Conservation (phyloP, 805 yeast species). For the Metschnikowia peoriensis region DNA sequence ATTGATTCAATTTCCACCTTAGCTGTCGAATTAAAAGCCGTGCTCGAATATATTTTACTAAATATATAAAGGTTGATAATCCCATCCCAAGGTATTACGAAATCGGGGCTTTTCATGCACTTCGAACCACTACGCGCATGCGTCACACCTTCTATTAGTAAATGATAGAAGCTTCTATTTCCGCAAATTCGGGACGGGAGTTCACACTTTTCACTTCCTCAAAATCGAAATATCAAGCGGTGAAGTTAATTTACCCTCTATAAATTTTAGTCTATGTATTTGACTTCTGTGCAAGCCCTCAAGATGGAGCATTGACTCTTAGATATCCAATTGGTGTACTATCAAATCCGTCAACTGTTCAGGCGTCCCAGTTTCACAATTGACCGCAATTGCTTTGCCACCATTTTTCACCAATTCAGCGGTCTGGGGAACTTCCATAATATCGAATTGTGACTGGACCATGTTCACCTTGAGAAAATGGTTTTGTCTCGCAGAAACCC, state of each 20-base stretch:
- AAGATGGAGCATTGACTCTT: neutral
- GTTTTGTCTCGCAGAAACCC: slow-evolving; percentile 63
- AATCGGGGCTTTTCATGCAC: no score
- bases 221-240: neutral
- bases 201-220: neutral
- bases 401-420: slow-evolving; percentile 37
- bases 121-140: no score
- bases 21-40: no score
- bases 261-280: neutral
- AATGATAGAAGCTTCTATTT: neutral
- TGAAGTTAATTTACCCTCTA: neutral
- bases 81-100: no score
- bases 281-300: neutral
- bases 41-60: no score
- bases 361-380: slow-evolving; percentile 25
- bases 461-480: slow-evolving; percentile 88
- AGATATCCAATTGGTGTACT: slow-evolving; percentile 12
- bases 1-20: neutral
- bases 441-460: slow-evolving; percentile 76
- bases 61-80: no score
- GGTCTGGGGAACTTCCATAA: slow-evolving; percentile 65
- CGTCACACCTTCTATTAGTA: no score
- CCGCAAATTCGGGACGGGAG: neutral
- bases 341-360: slow-evolving; percentile 21
- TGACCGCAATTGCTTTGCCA: slow-evolving; percentile 33